Percentiles rank a stretch among this genome's conserved stretches.
phyloP scores from a whole-genome alignment of 73 alveolate species.

The Effrenium voratum region DNA sequence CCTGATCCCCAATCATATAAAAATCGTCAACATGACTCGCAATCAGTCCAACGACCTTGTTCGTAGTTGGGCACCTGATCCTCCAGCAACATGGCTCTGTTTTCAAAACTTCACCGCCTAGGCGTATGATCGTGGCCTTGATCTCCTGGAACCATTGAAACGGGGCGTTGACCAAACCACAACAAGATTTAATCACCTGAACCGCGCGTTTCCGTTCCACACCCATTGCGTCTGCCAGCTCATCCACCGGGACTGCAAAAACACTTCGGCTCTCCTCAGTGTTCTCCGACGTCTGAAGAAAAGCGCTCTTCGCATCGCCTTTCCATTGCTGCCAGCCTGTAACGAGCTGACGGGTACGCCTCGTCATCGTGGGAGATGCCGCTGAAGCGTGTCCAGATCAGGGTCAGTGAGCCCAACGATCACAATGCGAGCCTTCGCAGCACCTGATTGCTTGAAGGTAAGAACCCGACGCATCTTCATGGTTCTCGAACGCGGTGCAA shows the following conservation, averaged over 20 bases:
- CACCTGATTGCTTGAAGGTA: background rate
- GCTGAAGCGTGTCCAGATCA: background rate
- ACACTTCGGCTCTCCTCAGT: background rate
- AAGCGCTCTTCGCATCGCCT: background rate
- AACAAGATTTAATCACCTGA: background rate
- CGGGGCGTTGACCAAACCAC: background rate
- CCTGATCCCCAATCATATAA: background rate
- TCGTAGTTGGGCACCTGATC: background rate
- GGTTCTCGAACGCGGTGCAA: background rate
- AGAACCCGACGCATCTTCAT: background rate
- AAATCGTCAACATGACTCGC: background rate
- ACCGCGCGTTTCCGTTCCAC: background rate
- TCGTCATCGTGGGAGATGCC: background rate
- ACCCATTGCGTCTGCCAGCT: background rate
- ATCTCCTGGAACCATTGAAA: background rate
- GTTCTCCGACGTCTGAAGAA: background rate
- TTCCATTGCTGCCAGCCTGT: background rate
- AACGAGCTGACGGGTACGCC: background rate
- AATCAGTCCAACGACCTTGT: background rate
- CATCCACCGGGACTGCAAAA: background rate
- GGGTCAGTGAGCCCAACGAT: constrained; percentile 3
- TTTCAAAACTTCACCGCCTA: background rate
- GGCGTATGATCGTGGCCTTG: background rate
- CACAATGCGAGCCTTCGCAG: background rate
- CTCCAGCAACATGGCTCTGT: constrained; percentile 20